Percentiles rank a stretch among this genome's conserved stretches.
Evolutionary conservation across 169 alveolate genomes (phyloP).

Genomic region (Fabrea salina): DNA sequence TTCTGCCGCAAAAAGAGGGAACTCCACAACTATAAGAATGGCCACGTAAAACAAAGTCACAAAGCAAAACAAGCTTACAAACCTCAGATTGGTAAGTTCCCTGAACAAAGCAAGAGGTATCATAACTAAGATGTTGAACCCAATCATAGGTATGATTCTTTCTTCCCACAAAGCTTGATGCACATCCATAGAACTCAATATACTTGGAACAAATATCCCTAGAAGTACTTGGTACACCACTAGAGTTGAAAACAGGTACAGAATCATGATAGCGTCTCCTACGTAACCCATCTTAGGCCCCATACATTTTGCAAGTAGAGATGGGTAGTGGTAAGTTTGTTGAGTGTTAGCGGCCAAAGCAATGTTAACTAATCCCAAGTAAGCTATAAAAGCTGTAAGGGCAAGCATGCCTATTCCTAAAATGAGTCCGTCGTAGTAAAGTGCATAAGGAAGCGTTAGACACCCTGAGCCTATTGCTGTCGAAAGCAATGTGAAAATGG

Average conservation of each 20-base stretch:
- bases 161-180: neutral
- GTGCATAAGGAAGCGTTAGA: conserved; percentile 59
- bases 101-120: neutral
- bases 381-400: conserved; percentile 36
- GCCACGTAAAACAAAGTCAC: conserved; percentile 7
- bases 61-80: neutral
- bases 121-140: neutral
- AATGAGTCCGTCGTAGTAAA: conserved; percentile 43
- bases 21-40: neutral
- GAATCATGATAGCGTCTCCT: neutral
- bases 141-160: neutral
- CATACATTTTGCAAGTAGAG: neutral
- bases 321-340: neutral
- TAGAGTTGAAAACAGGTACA: conserved; percentile 6
- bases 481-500: conserved; percentile 58
- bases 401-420: conserved; percentile 41
- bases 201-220: conserved; percentile 4
- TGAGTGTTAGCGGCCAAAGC: neutral
- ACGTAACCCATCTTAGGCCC: neutral
- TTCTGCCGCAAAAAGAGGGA: neutral
- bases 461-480: conserved; percentile 70
- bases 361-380: neutral
- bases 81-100: neutral
- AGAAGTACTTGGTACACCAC: conserved; percentile 3
- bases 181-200: neutral